Conservation (phyloP, 176 grass and related monocot genomes). For the Oropetium thomaeum region DNA sequence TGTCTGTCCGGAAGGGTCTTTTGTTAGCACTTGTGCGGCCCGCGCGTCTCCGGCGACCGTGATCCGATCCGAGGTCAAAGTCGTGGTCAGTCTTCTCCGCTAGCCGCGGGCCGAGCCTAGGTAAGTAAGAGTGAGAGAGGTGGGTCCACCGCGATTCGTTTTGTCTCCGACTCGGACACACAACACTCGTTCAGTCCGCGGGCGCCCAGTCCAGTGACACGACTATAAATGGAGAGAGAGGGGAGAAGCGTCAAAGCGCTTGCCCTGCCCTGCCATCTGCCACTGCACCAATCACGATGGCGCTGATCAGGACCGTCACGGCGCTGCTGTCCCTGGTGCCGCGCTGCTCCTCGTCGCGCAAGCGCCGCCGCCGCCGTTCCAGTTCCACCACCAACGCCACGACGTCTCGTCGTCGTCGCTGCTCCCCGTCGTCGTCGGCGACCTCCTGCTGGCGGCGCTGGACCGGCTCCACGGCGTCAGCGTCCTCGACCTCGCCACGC, state of each 20-base stretch:
- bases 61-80: neutral
- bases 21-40: too few species aligned
- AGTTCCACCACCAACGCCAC: too few species aligned
- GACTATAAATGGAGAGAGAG: too few species aligned
- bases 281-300: too few species aligned
- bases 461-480: neutral
- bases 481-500: constrained; percentile 29
- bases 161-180: neutral
- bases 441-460: neutral
- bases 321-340: constrained; percentile 27
- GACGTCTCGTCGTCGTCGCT: neutral
- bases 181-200: too few species aligned
- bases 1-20: too few species aligned
- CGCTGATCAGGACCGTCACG: neutral
- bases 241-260: too few species aligned
- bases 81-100: neutral
- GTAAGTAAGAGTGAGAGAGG: neutral
- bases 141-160: neutral
- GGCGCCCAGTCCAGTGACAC: too few species aligned
- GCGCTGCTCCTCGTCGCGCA: constrained; percentile 12
- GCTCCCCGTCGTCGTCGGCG: neutral
- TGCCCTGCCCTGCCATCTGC: too few species aligned
- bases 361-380: neutral
- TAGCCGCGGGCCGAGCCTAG: neutral
- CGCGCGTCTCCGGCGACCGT: too few species aligned